Evolutionary conservation across 2,329 filamentous ascomycete species (phyloP).

Genomic region (Verticillium longisporum): DNA sequence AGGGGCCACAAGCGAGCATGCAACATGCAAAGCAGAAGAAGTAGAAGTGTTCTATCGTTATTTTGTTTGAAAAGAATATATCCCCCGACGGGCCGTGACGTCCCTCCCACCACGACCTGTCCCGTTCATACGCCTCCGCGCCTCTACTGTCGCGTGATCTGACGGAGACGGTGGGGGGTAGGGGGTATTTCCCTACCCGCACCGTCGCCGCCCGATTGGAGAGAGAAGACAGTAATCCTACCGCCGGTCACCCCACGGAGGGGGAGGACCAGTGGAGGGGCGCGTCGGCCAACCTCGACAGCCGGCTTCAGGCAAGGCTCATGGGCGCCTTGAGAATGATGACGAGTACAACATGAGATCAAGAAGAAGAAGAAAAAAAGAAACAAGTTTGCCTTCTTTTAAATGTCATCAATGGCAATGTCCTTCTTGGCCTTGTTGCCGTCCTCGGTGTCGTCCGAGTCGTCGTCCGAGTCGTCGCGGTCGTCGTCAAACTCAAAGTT

Average conservation of each 20-base stretch:
- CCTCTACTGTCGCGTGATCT: slow-evolving; percentile 38
- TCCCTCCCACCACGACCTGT: slow-evolving; percentile 52
- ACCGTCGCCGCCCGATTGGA: slow-evolving; percentile 30
- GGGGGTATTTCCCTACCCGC: not conserved
- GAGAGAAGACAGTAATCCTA: slow-evolving; percentile 54
- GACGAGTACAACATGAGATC: no score
- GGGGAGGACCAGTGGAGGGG: slow-evolving; percentile 2
- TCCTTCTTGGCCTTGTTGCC: slow-evolving; percentile 61
- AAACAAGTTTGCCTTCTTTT: slow-evolving; percentile 24
- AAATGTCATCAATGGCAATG: slow-evolving; percentile 95
- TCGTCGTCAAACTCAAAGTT: slow-evolving; percentile 99
- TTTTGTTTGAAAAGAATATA: not conserved
- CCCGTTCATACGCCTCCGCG: slow-evolving; percentile 19
- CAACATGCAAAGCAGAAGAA: no score
- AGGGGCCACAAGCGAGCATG: no score
- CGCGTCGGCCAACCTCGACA: slow-evolving; percentile 7
- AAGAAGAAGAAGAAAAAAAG: slow-evolving; percentile 5
- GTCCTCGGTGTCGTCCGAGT: slow-evolving; percentile 44
- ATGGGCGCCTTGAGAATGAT: not conserved
- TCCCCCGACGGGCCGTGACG: slow-evolving; percentile 39
- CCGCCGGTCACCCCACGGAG: slow-evolving; percentile 8
- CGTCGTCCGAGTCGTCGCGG: slow-evolving; percentile 53
- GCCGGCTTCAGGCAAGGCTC: not conserved
- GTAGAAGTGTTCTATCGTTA: not conserved
- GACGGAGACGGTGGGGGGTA: slow-evolving; percentile 3